phyloP scores from a whole-genome alignment of 768 basidiomycete species.

The Lentinula lateritia region DNA sequence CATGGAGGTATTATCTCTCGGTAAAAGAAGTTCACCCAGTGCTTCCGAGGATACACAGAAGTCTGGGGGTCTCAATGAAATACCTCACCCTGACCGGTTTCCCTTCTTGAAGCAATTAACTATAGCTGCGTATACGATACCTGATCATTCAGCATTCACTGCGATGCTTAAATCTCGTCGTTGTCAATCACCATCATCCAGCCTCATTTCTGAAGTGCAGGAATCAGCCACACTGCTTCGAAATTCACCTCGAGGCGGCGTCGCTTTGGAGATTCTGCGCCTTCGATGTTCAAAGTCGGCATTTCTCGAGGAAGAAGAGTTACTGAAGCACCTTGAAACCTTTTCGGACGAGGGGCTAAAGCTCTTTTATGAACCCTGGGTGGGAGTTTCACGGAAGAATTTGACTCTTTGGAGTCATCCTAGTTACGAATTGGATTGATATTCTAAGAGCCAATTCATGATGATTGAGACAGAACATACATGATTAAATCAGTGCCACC shows the following conservation, averaged over 20 bases:
- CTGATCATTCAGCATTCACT: background rate
- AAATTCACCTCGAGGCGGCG: background rate
- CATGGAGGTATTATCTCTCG: background rate
- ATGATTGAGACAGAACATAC: too few species aligned
- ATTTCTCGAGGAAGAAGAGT: background rate
- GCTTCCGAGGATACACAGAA: background rate
- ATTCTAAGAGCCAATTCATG: too few species aligned
- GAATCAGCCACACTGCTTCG: background rate
- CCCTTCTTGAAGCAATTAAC: background rate
- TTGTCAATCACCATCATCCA: background rate
- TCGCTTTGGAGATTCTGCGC: background rate
- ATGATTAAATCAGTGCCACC: too few species aligned
- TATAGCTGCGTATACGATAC: background rate
- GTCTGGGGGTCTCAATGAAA: background rate
- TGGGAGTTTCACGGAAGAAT: background rate
- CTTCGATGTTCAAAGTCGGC: background rate
- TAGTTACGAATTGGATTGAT: background rate
- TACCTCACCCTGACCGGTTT: background rate
- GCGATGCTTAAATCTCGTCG: background rate
- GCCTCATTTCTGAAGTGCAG: background rate
- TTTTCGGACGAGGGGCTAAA: background rate
- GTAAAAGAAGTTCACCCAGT: background rate
- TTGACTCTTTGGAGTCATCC: background rate
- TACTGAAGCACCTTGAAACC: background rate
- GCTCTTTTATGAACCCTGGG: background rate